Conservation (phyloP, 2,329 filamentous ascomycete species). For the Ophiostoma tasmaniense region DNA sequence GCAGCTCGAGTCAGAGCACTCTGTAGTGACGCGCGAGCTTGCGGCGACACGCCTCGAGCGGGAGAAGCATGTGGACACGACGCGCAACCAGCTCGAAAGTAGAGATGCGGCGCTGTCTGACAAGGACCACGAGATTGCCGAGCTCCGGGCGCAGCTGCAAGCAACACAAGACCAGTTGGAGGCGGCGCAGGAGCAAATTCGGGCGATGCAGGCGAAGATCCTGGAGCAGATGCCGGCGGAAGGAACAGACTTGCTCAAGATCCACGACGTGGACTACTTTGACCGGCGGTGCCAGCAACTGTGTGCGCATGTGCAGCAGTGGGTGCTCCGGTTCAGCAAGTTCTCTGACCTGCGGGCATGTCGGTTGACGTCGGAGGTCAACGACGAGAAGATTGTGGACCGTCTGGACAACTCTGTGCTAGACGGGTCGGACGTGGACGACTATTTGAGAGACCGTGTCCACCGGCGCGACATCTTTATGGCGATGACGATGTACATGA, state of each 20-base stretch:
- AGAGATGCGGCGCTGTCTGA: constrained; percentile 31
- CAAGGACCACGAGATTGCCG: constrained; percentile 76
- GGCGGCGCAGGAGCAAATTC: constrained; percentile 56
- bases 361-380: constrained; percentile 72
- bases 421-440: constrained; percentile 87
- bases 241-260: constrained; percentile 55
- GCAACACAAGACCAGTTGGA: constrained; percentile 47
- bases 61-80: constrained; percentile 29
- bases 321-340: constrained; percentile 96
- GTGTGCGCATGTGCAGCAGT: constrained; percentile 92
- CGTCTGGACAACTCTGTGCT: constrained; percentile 89
- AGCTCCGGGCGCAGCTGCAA: constrained; percentile 69
- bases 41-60: constrained; percentile 58
- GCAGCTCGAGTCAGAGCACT: constrained; percentile 58
- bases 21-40: constrained; percentile 58
- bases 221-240: constrained; percentile 49
- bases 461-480: constrained; percentile 91
- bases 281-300: constrained; percentile 88
- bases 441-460: constrained; percentile 79
- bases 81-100: background rate
- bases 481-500: constrained; percentile 98
- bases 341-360: constrained; percentile 89
- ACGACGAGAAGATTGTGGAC: constrained; percentile 87
- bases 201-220: constrained; percentile 49
- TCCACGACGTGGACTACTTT: constrained; percentile 90